These are phyloP conservation scores for Wallacemonas rigidus DNA, from an alignment of 208 protist species.

Conservation along the genomic window DNA sequence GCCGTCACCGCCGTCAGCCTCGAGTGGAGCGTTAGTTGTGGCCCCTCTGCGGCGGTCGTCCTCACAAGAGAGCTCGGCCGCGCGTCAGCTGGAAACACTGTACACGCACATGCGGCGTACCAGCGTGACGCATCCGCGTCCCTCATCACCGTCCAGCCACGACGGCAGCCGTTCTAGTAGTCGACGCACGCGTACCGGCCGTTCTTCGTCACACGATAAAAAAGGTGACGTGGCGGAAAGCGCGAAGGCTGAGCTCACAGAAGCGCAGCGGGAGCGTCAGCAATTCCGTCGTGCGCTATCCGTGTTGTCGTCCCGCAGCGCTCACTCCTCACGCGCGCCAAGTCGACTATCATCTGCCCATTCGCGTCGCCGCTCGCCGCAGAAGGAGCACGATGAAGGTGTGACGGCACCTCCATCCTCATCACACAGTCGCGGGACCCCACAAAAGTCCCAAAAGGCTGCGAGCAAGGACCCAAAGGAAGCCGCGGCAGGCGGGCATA, in stretches of 20 bases:
- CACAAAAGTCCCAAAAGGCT: background rate
- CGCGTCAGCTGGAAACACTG: slow-evolving; percentile 27
- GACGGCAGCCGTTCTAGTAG: background rate
- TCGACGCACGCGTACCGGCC: too few relatives aligned
- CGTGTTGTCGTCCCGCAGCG: slow-evolving; percentile 33
- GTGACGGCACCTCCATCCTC: background rate
- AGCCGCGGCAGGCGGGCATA: background rate
- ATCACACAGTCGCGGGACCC: background rate
- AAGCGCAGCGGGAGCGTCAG: slow-evolving; percentile 12
- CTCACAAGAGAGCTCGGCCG: background rate
- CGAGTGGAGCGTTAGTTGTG: background rate
- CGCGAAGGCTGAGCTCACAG: background rate
- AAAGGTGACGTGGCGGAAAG: too few relatives aligned
- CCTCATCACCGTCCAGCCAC: too few relatives aligned
- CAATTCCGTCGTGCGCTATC: slow-evolving; percentile 51
- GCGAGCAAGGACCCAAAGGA: background rate
- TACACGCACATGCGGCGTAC: slow-evolving; percentile 29
- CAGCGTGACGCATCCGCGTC: background rate
- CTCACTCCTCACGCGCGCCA: slow-evolving; percentile 2
- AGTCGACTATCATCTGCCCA: slow-evolving; percentile 37
- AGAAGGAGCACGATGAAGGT: too few relatives aligned
- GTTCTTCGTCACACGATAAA: too few relatives aligned
- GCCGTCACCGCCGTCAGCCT: background rate
- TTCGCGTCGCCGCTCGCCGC: background rate
- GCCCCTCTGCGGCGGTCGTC: background rate